Base-by-base conservation (phyloP, 768 basidiomycete genomes). In the Pulveroboletus sp. region DNA sequence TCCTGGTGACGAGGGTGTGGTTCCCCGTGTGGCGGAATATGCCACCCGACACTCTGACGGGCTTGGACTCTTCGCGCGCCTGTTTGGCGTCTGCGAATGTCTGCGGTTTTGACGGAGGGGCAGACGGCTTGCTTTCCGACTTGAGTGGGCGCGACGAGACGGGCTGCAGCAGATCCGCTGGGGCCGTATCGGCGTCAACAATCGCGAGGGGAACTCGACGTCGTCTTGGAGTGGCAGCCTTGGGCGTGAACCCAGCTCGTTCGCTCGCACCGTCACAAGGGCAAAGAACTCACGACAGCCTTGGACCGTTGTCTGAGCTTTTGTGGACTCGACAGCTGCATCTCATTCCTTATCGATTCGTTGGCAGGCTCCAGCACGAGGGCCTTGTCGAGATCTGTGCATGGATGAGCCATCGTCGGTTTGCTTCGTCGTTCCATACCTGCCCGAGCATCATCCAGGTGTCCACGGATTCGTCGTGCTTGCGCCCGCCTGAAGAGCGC, bases 401-500 rank as follows among this genome's bases (percentile, higher is more conserved):
- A 40, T 13, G 36, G 6, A 20, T 63, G 34, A 58, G 41, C 36
- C 17, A 45, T 5, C 4, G 25, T 32, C n/a, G 2, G 7, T 14
- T 29, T 8, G 37, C 16, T 17, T 21, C 31, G 16, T 37, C 34
- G 10, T 36, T n/a, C 43, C 47, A 36, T 47, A 64, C 93, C 92
- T 57, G 72, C 66, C 41, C 75, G 72, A 2, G 90, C 91, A 3
- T 80, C 85, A 3, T 67, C 59, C 10, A 82, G 57, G 40, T 76
- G 77, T 20, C 71, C 78, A 54, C 87, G 58, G 4, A 70, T 81
- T 12, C 74, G 64, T 37, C 85, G 71, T 2, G 92, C 90, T 63
- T 94, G 85, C 0, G 77, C 85, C 60, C 91, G 73, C 51, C 93
- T 73, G 60, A 87, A 95, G 29, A 88, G 61, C 0, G 84, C 93